Percentiles rank a stretch among this genome's conserved stretches.
Conservation (phyloP, 305 asterid species). For the Rubia tinctorum region DNA sequence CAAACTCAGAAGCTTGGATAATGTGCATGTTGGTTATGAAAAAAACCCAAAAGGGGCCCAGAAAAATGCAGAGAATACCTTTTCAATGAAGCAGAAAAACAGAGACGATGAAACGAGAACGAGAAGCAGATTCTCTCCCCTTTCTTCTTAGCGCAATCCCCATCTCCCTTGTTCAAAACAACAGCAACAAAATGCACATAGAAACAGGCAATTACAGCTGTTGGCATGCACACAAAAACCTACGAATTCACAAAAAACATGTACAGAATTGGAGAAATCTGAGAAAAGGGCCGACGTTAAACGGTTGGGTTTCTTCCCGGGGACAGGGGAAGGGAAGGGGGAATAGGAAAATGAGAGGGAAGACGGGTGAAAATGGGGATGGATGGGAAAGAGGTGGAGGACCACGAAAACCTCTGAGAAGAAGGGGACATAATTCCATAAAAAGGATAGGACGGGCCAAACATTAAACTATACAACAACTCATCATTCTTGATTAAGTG, state of each 20-base stretch:
- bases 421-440: conserved; percentile 18
- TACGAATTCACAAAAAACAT: background rate
- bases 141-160: conserved; percentile 19
- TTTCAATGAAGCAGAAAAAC: conserved; percentile 15
- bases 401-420: conserved; percentile 52
- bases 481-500: background rate
- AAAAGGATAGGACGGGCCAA: conserved; percentile 16
- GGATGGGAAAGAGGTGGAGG: conserved; percentile 33
- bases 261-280: background rate
- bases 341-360: background rate
- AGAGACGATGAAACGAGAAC: conserved; percentile 4
- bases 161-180: conserved; percentile 21
- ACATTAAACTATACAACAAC: conserved; percentile 8
- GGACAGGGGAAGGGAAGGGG: conserved; percentile 9
- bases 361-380: conserved; percentile 8
- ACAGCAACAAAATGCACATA: background rate
- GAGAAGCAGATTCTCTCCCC: conserved; percentile 23
- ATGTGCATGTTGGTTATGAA: background rate
- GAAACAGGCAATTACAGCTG: background rate
- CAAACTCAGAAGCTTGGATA: background rate
- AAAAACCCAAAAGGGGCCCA: background rate
- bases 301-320: background rate
- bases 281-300: conserved; percentile 1
- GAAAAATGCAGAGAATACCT: conserved; percentile 9
- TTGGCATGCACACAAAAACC: conserved; percentile 21